A percentile compares a stretch with the other conserved stretches of the same genome.
Evolutionary conservation across 2,329 filamentous ascomycete genomes (phyloP).

Genomic region (Talaromyces sp.): DNA sequence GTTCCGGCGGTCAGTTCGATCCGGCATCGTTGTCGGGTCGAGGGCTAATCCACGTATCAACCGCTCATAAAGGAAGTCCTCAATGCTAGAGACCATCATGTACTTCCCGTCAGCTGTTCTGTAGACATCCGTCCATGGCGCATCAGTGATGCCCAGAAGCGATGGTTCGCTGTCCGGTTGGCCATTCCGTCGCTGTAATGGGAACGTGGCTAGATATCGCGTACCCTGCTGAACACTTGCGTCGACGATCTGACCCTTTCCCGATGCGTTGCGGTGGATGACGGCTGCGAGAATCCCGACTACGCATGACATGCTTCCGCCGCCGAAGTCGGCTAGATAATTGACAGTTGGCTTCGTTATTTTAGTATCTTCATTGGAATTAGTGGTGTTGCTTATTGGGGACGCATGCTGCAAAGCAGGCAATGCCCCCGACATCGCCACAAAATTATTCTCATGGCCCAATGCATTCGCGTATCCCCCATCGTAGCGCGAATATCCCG

Average conservation of each 20-base stretch:
- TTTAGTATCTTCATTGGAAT: not conserved
- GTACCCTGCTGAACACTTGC: constrained; percentile 18
- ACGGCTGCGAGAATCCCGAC: constrained; percentile 14
- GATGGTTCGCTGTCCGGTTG: constrained; percentile 13
- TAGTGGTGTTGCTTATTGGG: not conserved
- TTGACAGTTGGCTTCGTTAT: constrained; percentile 12
- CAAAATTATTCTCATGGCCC: constrained; percentile 17
- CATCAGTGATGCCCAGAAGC: constrained; percentile 4
- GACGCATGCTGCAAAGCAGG: constrained; percentile 15
- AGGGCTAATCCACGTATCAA: constrained; percentile 14
- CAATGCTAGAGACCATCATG: constrained; percentile 15
- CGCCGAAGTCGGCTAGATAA: constrained; percentile 15
- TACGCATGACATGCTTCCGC: constrained; percentile 13
- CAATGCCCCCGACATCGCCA: constrained; percentile 15
- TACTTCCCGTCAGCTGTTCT: constrained; percentile 15
- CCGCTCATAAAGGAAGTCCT: constrained; percentile 12
- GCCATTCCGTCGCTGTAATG: constrained; percentile 12
- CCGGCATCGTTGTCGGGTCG: not conserved
- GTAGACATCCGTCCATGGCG: constrained; percentile 16
- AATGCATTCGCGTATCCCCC: constrained; percentile 1
- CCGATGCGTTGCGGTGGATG: constrained; percentile 10
- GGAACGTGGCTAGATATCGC: constrained; percentile 14
- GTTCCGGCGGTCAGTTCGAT: constrained; percentile 10
- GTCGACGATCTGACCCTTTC: constrained; percentile 17
- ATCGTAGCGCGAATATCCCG: constrained; percentile 14